These are phyloP conservation scores for Magnaporthales sp. DNA, from an alignment of 2,329 filamentous ascomycete genomes.

Conservation along the genomic window DNA sequence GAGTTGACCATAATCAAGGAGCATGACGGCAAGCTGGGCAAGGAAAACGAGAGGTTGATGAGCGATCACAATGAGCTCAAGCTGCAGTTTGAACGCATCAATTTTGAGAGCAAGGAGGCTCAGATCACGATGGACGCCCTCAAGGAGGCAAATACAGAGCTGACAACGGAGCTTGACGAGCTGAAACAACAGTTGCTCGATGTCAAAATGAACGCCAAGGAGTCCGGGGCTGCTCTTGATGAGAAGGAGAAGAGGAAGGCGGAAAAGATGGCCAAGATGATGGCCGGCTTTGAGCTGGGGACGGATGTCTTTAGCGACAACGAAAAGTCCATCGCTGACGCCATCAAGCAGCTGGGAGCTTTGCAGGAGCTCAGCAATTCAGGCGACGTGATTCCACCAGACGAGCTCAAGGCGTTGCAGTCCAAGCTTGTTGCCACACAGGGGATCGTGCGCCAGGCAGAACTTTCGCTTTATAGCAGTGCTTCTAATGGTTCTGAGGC, in stretches of 20 bases:
- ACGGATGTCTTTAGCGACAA: slow-evolving; percentile 91
- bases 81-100: slow-evolving; percentile 93
- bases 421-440: slow-evolving; percentile 80
- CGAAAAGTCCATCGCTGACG: slow-evolving; percentile 73
- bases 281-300: slow-evolving; percentile 95
- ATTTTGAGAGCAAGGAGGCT: slow-evolving; percentile 93
- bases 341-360: slow-evolving; percentile 74
- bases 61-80: slow-evolving; percentile 85
- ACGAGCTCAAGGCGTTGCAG: slow-evolving; percentile 70
- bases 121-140: slow-evolving; percentile 96
- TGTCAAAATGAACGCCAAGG: slow-evolving; percentile 93
- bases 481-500: slow-evolving; percentile 56
- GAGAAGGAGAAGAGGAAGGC: slow-evolving; percentile 99
- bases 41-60: slow-evolving; percentile 82
- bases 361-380: slow-evolving; percentile 67
- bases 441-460: slow-evolving; percentile 84
- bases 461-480: slow-evolving; percentile 70
- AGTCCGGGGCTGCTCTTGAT: slow-evolving; percentile 79
- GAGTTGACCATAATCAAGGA: slow-evolving; percentile 82
- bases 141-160: slow-evolving; percentile 90
- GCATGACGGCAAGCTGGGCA: slow-evolving; percentile 71
- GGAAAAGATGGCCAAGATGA: slow-evolving; percentile 99
- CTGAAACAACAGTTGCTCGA: slow-evolving; percentile 94
- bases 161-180: slow-evolving; percentile 86
- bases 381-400: slow-evolving; percentile 72